Conservation (phyloP, 805 yeast genomes). For the Saturnispora zaruensis region DNA sequence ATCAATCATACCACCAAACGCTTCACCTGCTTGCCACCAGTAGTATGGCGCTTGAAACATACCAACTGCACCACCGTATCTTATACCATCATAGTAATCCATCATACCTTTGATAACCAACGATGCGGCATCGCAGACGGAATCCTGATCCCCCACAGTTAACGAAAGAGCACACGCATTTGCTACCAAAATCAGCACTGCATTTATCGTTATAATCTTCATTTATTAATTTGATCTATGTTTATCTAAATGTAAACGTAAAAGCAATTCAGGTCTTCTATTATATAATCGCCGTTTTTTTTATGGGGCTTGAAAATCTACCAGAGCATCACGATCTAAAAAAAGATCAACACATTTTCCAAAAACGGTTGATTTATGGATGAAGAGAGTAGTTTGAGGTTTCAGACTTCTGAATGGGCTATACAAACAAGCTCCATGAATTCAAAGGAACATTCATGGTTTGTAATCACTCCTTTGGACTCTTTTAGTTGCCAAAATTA, state of each 20-base stretch:
- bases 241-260: not conserved
- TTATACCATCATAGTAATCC: constrained; percentile 69
- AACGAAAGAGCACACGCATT: constrained; percentile 12
- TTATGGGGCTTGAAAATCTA: not conserved
- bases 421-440: not conserved
- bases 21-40: constrained; percentile 93
- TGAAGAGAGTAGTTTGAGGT: not conserved
- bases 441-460: no score
- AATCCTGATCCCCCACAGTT: constrained; percentile 19
- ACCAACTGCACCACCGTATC: constrained; percentile 63
- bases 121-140: constrained; percentile 42
- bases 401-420: not conserved
- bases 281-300: not conserved
- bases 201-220: not conserved
- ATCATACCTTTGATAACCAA: constrained; percentile 61
- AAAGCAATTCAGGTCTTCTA: not conserved
- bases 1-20: constrained; percentile 61
- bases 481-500: not conserved
- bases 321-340: not conserved
- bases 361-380: no score
- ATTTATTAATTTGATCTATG: not conserved
- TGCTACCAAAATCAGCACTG: not conserved
- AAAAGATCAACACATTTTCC: not conserved
- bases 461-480: no score
- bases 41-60: constrained; percentile 68